Percentiles rank a stretch among this genome's conserved stretches.
phyloP scores from a whole-genome alignment of 768 basidiomycete species.

The Rhizopogon roseolus region DNA sequence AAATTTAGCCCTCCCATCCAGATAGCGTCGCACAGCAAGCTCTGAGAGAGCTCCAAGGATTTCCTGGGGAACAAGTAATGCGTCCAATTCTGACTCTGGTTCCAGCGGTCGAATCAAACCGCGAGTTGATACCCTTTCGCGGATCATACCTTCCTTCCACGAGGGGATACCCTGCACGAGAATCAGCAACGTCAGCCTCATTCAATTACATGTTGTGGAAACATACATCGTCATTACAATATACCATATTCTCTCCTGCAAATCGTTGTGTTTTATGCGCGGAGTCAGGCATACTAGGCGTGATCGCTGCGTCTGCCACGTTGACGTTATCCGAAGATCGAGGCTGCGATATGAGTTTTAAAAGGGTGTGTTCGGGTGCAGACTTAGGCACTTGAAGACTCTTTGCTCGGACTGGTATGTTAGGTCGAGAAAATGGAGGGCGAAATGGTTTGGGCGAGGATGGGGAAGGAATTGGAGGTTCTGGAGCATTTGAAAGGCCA shows the following conservation, averaged over 20 bases:
- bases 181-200: slow-evolving; percentile 1
- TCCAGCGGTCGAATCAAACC: slow-evolving; percentile 86
- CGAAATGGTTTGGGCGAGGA: neutral
- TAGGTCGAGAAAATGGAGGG: slow-evolving; percentile 9
- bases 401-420: slow-evolving; percentile 15
- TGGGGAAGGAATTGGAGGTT: neutral
- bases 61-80: slow-evolving; percentile 59
- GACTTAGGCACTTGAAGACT: slow-evolving; percentile 11
- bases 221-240: slow-evolving; percentile 45
- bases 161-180: slow-evolving; percentile 26
- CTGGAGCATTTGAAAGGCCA: neutral
- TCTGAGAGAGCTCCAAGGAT: slow-evolving; percentile 76
- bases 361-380: slow-evolving; percentile 4
- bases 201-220: neutral
- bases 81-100: slow-evolving; percentile 57
- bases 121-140: slow-evolving; percentile 81
- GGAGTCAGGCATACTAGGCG: slow-evolving; percentile 9
- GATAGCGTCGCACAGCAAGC: slow-evolving; percentile 69
- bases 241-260: slow-evolving; percentile 64
- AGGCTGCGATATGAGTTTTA: neutral
- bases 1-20: slow-evolving; percentile 54
- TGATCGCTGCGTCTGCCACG: slow-evolving; percentile 14
- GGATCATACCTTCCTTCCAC: slow-evolving; percentile 69
- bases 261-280: slow-evolving; percentile 17
- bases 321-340: slow-evolving; percentile 7